phyloP scores from a whole-genome alignment of 75 land plant species.

The Selaginella tamariscina region DNA sequence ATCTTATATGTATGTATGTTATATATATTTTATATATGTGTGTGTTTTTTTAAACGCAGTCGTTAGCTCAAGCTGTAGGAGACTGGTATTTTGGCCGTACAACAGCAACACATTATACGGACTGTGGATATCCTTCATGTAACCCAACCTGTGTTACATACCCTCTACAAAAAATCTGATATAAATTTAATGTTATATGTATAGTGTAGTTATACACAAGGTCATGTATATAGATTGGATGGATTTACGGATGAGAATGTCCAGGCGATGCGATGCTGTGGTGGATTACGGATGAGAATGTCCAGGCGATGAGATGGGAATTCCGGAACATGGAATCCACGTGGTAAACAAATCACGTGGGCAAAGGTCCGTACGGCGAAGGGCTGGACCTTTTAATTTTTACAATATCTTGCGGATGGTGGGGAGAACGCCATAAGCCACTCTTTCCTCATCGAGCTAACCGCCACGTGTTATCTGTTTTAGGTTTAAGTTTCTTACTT shows the following conservation, averaged over 20 bases:
- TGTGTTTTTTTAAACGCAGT: constrained; percentile 20
- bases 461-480: neutral
- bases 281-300: no score
- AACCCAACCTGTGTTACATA: neutral
- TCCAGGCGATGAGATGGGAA: no score
- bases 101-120: neutral
- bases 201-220: no score
- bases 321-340: neutral
- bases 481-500: no score
- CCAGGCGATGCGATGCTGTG: no score
- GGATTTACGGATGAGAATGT: no score
- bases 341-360: neutral
- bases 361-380: neutral
- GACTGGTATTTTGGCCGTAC: constrained; percentile 68
- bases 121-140: neutral
- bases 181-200: no score
- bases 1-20: no score
- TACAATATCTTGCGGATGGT: neutral
- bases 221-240: no score
- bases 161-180: no score
- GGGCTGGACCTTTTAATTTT: neutral
- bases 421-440: neutral
- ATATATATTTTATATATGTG: neutral
- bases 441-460: neutral
- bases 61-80: constrained; percentile 48